Conservation (phyloP, 2,329 filamentous ascomycete genomes). For the Verruconis gallopava region DNA sequence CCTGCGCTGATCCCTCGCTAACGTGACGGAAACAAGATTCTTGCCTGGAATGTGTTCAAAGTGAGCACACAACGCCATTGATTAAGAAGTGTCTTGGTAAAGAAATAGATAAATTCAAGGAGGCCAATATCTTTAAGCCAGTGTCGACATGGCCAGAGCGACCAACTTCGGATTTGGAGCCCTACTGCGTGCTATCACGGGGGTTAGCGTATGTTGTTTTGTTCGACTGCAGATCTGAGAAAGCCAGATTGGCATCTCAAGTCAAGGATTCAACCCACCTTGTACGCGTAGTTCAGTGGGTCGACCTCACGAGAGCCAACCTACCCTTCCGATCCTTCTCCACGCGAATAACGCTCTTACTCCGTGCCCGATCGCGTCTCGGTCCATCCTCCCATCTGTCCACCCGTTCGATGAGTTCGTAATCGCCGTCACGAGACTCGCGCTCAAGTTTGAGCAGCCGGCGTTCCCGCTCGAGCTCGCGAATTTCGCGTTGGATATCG, state of each 20-base stretch:
- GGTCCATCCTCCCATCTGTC: constrained; percentile 32
- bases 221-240: neutral
- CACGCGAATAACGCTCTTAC: constrained; percentile 50
- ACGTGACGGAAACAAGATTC: too few species aligned
- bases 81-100: too few species aligned
- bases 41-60: too few species aligned
- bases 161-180: constrained; percentile 11
- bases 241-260: constrained; percentile 1
- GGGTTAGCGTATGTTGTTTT: neutral
- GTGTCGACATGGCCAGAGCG: constrained; percentile 11
- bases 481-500: constrained; percentile 61
- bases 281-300: constrained; percentile 27
- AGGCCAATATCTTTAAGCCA: too few species aligned
- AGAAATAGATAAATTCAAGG: too few species aligned
- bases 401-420: constrained; percentile 48
- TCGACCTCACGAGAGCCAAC: constrained; percentile 73
- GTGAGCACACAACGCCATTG: too few species aligned
- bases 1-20: too few species aligned
- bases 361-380: constrained; percentile 16
- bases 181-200: neutral
- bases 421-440: constrained; percentile 36
- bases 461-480: constrained; percentile 54
- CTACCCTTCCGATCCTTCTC: constrained; percentile 93
- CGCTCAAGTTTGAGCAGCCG: constrained; percentile 45
- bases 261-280: neutral